phyloP scores from a whole-genome alignment of 2,329 filamentous ascomycete genomes.

The Hypoxylon sp. region DNA sequence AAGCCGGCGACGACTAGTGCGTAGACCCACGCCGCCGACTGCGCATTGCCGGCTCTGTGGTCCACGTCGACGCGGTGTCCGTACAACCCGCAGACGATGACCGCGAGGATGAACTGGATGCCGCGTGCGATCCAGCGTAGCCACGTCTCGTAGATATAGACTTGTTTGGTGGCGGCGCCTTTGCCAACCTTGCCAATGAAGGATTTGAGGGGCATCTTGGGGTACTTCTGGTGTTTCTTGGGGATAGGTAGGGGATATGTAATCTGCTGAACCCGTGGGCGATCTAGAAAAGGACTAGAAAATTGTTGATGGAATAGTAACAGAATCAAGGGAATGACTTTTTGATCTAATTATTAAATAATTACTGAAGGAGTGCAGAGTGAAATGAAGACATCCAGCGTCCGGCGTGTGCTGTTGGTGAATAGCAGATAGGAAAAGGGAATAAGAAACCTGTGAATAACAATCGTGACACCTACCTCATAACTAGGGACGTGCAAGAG shows the following conservation, averaged over 20 bases:
- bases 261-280: not conserved
- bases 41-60: slow-evolving; percentile 54
- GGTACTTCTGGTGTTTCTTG: slow-evolving; percentile 8
- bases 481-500: slow-evolving; percentile 10
- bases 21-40: slow-evolving; percentile 73
- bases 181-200: slow-evolving; percentile 55
- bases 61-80: slow-evolving; percentile 71
- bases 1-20: slow-evolving; percentile 72
- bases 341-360: slow-evolving; percentile 30
- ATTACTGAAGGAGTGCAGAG: slow-evolving; percentile 29
- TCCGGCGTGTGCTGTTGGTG: slow-evolving; percentile 28
- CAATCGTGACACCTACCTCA: slow-evolving; percentile 1
- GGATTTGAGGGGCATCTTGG: slow-evolving; percentile 45
- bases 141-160: slow-evolving; percentile 63
- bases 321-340: slow-evolving; percentile 6
- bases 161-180: slow-evolving; percentile 60
- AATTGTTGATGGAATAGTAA: not conserved
- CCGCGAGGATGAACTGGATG: slow-evolving; percentile 77
- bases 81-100: slow-evolving; percentile 79
- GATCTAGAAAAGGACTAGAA: slow-evolving; percentile 11
- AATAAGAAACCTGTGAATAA: slow-evolving; percentile 20
- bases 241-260: not conserved
- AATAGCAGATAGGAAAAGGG: not conserved
- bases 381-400: slow-evolving; percentile 43
- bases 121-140: slow-evolving; percentile 70